Evolutionary conservation across 2,329 filamentous ascomycete species (phyloP).

Genomic region (Dothidotthia symphoricarpi): DNA sequence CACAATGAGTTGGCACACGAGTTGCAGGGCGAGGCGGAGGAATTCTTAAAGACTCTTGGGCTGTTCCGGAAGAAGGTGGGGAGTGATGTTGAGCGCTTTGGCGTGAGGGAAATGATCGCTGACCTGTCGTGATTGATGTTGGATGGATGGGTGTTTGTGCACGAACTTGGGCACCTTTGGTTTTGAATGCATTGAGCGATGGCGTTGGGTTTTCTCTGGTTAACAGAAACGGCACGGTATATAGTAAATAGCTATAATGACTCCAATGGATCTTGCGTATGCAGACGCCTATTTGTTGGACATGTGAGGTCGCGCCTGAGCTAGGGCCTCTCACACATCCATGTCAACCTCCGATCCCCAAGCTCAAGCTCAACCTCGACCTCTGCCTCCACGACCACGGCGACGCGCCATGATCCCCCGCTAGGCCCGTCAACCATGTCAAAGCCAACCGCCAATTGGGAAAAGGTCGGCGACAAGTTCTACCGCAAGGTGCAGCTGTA

Average conservation of each 20-base stretch:
- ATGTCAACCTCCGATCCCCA: too few species aligned
- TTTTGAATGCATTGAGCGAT: constrained; percentile 35
- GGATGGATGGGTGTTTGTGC: background rate
- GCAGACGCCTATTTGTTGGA: background rate
- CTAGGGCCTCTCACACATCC: too few species aligned
- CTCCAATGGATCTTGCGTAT: background rate
- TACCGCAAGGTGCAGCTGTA: constrained; percentile 95
- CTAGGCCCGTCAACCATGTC: constrained; percentile 31
- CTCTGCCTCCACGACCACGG: too few species aligned
- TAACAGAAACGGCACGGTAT: too few species aligned
- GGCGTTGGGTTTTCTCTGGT: constrained; percentile 27
- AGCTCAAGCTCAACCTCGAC: constrained; percentile 10
- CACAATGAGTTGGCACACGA: constrained; percentile 56
- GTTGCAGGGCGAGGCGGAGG: constrained; percentile 81
- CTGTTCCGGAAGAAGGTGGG: constrained; percentile 82
- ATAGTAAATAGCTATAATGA: background rate
- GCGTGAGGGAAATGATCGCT: constrained; percentile 20
- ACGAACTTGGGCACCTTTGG: constrained; percentile 5
- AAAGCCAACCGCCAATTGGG: constrained; percentile 85
- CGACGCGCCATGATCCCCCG: constrained; percentile 20
- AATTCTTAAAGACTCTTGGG: constrained; percentile 74
- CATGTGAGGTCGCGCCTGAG: too few species aligned
- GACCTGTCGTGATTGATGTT: constrained; percentile 9
- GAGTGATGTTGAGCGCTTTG: constrained; percentile 72
- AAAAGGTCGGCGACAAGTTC: constrained; percentile 87